Evolutionary conservation across 495 filamentous ascomycete genomes (phyloP).

Genomic region (Pseudotulostoma volvatum): DNA sequence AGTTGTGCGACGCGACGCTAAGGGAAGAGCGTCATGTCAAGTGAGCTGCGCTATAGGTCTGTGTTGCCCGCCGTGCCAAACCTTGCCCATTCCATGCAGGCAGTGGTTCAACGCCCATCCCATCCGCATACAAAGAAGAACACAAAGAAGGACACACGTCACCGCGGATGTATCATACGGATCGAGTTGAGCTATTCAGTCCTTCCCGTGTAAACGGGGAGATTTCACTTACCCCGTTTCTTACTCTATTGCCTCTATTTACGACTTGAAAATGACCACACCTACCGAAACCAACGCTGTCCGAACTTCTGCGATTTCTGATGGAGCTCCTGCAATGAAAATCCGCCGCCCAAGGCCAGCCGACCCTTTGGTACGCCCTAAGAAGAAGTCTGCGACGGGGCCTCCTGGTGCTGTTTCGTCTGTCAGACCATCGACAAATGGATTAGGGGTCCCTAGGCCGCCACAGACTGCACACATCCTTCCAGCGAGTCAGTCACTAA

Average conservation of each 20-base stretch:
- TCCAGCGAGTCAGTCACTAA: slow-evolving; percentile 7
- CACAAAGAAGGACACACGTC: too few species aligned
- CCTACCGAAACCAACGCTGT: slow-evolving; percentile 18
- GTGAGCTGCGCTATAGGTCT: too few species aligned
- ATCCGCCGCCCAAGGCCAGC: slow-evolving; percentile 34
- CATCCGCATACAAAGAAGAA: too few species aligned
- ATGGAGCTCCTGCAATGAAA: slow-evolving; percentile 23
- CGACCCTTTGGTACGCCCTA: slow-evolving; percentile 55
- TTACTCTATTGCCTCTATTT: not conserved
- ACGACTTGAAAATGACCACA: slow-evolving; percentile 18
- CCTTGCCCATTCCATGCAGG: too few species aligned
- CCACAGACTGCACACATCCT: slow-evolving; percentile 1
- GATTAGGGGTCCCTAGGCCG: slow-evolving; percentile 2
- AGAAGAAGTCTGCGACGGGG: slow-evolving; percentile 27
- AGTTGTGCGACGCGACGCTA: too few species aligned
- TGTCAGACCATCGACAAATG: slow-evolving; percentile 3
- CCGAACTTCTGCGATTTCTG: slow-evolving; percentile 16
- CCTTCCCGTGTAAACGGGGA: too few species aligned
- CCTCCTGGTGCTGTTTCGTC: slow-evolving; percentile 12
- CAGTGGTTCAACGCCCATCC: too few species aligned
- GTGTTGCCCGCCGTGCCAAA: too few species aligned
- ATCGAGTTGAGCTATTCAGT: too few species aligned
- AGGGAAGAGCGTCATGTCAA: too few species aligned
- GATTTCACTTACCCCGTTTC: too few species aligned
- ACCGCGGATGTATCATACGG: too few species aligned